phyloP scores from a whole-genome alignment of 1,284 basidiomycete species.

The Polyporus tsugae region DNA sequence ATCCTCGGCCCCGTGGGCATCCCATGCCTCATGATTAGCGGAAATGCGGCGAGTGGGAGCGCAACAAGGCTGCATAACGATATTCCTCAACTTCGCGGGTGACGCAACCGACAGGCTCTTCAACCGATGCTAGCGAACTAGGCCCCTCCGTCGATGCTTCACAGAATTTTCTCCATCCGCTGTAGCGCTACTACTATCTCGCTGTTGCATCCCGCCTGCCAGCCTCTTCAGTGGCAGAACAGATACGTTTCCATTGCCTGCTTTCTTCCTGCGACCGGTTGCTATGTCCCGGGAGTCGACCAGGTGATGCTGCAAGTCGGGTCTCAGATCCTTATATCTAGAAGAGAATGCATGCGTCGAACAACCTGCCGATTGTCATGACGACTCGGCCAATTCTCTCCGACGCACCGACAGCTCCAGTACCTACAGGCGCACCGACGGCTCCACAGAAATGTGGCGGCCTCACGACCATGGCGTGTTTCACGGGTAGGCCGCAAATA shows the following conservation, averaged over 20 bases:
- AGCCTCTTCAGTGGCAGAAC: not conserved
- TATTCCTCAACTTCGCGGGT: not conserved
- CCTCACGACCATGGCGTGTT: not conserved
- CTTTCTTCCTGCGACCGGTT: not conserved
- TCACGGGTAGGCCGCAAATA: not conserved
- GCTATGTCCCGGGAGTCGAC: not conserved
- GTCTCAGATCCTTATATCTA: no score
- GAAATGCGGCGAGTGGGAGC: not conserved
- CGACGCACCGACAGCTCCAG: not conserved
- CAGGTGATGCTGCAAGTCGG: not conserved
- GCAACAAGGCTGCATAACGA: not conserved
- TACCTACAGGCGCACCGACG: not conserved
- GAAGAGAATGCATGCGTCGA: not conserved
- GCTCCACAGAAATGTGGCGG: not conserved
- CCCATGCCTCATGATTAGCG: not conserved
- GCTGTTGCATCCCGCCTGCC: not conserved
- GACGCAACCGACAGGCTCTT: not conserved
- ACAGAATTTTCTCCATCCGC: not conserved
- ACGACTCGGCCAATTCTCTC: conserved; percentile 1
- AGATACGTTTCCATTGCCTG: not conserved
- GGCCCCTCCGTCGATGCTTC: not conserved
- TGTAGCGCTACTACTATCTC: not conserved
- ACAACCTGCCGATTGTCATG: not conserved
- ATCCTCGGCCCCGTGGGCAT: not conserved
- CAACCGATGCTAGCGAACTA: not conserved